Conservation (phyloP, 805 yeast genomes). For the Wickerhamomyces rabaulensis region DNA sequence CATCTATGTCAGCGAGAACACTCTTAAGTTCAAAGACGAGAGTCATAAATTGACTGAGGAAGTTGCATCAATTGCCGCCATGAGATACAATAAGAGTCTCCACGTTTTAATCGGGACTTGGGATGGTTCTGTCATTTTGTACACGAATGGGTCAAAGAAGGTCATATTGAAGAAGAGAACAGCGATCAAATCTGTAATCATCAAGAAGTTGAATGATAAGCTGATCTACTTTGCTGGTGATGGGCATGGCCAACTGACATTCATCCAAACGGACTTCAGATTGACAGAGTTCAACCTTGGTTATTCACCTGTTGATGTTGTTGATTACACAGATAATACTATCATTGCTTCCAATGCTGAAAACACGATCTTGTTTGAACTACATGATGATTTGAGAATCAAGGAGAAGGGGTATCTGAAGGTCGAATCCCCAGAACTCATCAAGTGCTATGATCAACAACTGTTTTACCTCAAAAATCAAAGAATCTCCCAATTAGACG, state of each 20-base stretch:
- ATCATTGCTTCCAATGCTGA: slow-evolving; percentile 18
- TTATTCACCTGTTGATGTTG: slow-evolving; percentile 19
- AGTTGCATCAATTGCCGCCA: slow-evolving; percentile 9
- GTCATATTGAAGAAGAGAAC: slow-evolving; percentile 2
- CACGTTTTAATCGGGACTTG: slow-evolving; percentile 18
- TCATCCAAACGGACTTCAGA: neutral
- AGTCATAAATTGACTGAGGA: slow-evolving; percentile 9
- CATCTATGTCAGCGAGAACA: neutral
- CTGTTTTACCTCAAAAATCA: slow-evolving; percentile 1
- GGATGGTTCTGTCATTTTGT: slow-evolving; percentile 17
- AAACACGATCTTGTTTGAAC: slow-evolving; percentile 7
- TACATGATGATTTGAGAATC: slow-evolving; percentile 3
- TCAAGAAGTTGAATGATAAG: slow-evolving; percentile 6
- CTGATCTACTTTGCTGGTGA: slow-evolving; percentile 16
- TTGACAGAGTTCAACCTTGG: slow-evolving; percentile 13
- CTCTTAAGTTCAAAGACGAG: neutral
- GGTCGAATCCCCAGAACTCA: slow-evolving; percentile 9
- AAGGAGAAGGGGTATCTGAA: slow-evolving; percentile 15
- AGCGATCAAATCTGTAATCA: slow-evolving; percentile 15
- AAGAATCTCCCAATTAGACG: neutral
- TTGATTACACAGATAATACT: slow-evolving; percentile 4
- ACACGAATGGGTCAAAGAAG: slow-evolving; percentile 5
- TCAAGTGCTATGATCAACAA: neutral
- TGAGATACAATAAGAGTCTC: neutral
- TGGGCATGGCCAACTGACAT: slow-evolving; percentile 18